A percentile compares a stretch with the other conserved stretches of the same genome.
phyloP scores from a whole-genome alignment of 2,329 filamentous ascomycete genomes.

The Diaporthe longicolla region DNA sequence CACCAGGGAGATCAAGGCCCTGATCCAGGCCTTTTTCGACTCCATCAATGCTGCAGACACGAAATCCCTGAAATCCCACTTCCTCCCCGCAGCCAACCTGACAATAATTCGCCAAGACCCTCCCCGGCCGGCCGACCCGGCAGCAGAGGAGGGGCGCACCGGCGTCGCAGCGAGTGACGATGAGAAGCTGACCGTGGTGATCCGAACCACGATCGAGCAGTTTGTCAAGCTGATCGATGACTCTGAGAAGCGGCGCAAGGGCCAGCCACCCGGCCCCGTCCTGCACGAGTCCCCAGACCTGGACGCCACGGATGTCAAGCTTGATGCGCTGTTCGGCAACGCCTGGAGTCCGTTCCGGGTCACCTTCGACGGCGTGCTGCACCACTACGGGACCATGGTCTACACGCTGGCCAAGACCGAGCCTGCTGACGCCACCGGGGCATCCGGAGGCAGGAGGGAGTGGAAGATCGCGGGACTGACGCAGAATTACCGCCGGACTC shows the following conservation, averaged over 20 bases:
- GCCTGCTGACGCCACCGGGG: background rate
- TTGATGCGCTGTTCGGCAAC: constrained; percentile 36
- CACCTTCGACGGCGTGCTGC: constrained; percentile 37
- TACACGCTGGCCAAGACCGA: constrained; percentile 38
- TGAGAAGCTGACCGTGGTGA: constrained; percentile 36
- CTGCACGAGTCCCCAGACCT: constrained; percentile 39
- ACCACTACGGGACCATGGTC: constrained; percentile 42
- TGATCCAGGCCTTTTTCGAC: constrained; percentile 41
- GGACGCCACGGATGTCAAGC: constrained; percentile 27
- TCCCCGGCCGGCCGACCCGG: constrained; percentile 7
- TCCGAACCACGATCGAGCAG: constrained; percentile 38
- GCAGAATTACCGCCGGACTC: constrained; percentile 40
- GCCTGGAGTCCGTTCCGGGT: constrained; percentile 41
- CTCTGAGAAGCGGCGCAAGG: constrained; percentile 24
- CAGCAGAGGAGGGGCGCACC: background rate
- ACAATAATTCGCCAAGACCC: constrained; percentile 41
- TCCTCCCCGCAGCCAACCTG: constrained; percentile 36
- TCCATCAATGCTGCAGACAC: constrained; percentile 40
- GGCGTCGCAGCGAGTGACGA: background rate
- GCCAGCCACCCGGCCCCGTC: constrained; percentile 31
- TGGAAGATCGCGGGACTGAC: constrained; percentile 40
- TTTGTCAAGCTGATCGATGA: constrained; percentile 41
- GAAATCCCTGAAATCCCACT: constrained; percentile 33
- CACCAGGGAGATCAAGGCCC: constrained; percentile 38
- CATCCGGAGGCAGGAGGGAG: background rate